Evolutionary conservation across 805 yeast genomes (phyloP).

Genomic region (Barnettozyma botsteinii): DNA sequence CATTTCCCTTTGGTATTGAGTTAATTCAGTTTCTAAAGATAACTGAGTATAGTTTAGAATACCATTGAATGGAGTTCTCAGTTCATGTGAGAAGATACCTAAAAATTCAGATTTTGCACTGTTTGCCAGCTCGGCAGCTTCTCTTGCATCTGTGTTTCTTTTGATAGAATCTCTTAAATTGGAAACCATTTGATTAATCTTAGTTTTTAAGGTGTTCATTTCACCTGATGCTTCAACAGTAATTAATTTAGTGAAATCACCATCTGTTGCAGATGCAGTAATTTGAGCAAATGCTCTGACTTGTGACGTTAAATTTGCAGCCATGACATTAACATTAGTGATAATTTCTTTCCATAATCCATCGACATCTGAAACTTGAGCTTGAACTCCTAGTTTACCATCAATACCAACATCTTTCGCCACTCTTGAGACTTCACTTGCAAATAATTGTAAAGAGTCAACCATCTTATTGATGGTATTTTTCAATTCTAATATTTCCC

Average conservation of each 20-base stretch:
- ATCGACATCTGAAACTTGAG: conserved; percentile 85
- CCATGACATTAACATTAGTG: conserved; percentile 89
- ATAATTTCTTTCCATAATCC: conserved; percentile 91
- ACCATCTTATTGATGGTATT: conserved; percentile 90
- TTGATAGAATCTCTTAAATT: conserved; percentile 84
- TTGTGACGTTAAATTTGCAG: conserved; percentile 86
- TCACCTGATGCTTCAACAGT: conserved; percentile 92
- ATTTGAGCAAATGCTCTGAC: conserved; percentile 91
- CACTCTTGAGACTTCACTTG: conserved; percentile 82
- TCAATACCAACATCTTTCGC: conserved; percentile 92
- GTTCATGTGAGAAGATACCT: conserved; percentile 85
- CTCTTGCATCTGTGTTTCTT: conserved; percentile 89
- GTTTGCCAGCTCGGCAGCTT: conserved; percentile 89
- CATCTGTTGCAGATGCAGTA: conserved; percentile 92
- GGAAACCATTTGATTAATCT: conserved; percentile 75
- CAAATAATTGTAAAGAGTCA: conserved; percentile 82
- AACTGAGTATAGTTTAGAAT: conserved; percentile 90
- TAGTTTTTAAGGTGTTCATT: conserved; percentile 55
- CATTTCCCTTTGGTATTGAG: conserved; percentile 92
- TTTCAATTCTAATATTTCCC: conserved; percentile 81
- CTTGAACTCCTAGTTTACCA: conserved; percentile 89
- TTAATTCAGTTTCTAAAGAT: conserved; percentile 80
- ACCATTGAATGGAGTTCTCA: conserved; percentile 90
- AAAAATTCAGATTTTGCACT: conserved; percentile 84
- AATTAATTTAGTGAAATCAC: conserved; percentile 84